A percentile compares a stretch with the other conserved stretches of the same genome.
These are phyloP conservation scores for Aureobasidium vineae DNA, from an alignment of 2,329 filamentous ascomycete species.

Conservation along the genomic window DNA sequence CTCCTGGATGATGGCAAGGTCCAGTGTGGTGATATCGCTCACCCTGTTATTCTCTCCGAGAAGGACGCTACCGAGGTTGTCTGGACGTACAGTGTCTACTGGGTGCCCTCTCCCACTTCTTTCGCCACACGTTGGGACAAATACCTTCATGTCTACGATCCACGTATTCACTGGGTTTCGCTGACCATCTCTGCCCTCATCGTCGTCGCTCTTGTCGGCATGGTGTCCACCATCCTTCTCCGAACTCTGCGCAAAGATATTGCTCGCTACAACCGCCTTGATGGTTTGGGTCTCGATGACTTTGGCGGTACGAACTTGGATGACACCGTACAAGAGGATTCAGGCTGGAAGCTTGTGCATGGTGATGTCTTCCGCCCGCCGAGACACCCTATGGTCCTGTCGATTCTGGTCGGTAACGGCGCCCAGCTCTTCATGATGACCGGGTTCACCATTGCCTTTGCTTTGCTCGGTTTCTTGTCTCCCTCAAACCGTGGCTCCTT, in stretches of 20 bases:
- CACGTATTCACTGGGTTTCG: slow-evolving; percentile 99
- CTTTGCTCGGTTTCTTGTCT: slow-evolving; percentile 89
- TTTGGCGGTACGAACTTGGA: slow-evolving; percentile 74
- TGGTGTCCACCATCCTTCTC: slow-evolving; percentile 88
- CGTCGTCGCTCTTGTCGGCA: slow-evolving; percentile 84
- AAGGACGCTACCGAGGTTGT: slow-evolving; percentile 62
- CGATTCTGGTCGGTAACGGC: slow-evolving; percentile 86
- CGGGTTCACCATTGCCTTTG: slow-evolving; percentile 88
- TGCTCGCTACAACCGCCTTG: slow-evolving; percentile 90
- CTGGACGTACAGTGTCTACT: slow-evolving; percentile 92
- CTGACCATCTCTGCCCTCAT: slow-evolving; percentile 95
- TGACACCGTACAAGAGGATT: slow-evolving; percentile 95
- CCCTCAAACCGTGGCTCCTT: slow-evolving; percentile 94
- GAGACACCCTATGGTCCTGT: slow-evolving; percentile 76
- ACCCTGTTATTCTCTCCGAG: slow-evolving; percentile 64
- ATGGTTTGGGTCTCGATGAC: slow-evolving; percentile 87
- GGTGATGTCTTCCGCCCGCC: slow-evolving; percentile 95
- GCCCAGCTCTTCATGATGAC: slow-evolving; percentile 98
- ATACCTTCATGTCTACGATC: slow-evolving; percentile 94
- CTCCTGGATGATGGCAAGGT: slow-evolving; percentile 54
- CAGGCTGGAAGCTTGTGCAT: slow-evolving; percentile 97
- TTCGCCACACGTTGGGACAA: slow-evolving; percentile 99
- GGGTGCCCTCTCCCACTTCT: slow-evolving; percentile 76
- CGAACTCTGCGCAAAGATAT: slow-evolving; percentile 92
- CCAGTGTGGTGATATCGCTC: slow-evolving; percentile 62